These are phyloP conservation scores for Hypoxylon cercidicola DNA, from an alignment of 495 filamentous ascomycete genomes.

Conservation along the genomic window DNA sequence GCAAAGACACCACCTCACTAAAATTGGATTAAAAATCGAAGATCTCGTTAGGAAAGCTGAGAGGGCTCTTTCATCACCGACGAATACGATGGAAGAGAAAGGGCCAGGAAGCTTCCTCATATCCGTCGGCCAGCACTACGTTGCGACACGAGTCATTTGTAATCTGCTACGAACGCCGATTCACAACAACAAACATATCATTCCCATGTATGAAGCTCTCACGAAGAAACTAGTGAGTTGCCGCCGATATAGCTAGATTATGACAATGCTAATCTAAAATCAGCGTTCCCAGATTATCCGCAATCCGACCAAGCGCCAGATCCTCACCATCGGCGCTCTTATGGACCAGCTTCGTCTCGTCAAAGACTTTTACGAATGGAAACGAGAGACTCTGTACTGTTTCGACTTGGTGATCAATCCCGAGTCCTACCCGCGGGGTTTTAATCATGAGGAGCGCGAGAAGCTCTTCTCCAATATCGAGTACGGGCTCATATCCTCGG, in stretches of 20 bases:
- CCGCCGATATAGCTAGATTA: neutral
- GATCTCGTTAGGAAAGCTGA: neutral
- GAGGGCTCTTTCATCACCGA: neutral
- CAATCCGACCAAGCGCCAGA: neutral
- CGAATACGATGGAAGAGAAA: neutral
- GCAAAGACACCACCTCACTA: neutral
- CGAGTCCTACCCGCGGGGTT: neutral
- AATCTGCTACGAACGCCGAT: neutral
- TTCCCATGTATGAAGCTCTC: neutral
- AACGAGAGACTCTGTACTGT: neutral
- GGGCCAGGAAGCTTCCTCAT: neutral
- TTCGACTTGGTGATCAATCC: neutral
- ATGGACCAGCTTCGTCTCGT: neutral
- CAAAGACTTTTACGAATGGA: neutral
- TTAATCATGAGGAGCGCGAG: neutral
- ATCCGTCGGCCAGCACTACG: conserved; percentile 1
- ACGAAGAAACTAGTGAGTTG: neutral
- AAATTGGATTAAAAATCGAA: neutral
- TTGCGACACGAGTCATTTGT: neutral
- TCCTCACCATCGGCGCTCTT: neutral
- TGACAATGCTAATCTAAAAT: neutral
- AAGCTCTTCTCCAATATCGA: neutral
- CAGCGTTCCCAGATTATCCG: neutral
- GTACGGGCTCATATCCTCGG: neutral
- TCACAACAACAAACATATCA: neutral